Percentiles rank a stretch among this genome's conserved stretches.
phyloP scores from a whole-genome alignment of 2,329 filamentous ascomycete genomes.

The Grosmannia serpens region DNA sequence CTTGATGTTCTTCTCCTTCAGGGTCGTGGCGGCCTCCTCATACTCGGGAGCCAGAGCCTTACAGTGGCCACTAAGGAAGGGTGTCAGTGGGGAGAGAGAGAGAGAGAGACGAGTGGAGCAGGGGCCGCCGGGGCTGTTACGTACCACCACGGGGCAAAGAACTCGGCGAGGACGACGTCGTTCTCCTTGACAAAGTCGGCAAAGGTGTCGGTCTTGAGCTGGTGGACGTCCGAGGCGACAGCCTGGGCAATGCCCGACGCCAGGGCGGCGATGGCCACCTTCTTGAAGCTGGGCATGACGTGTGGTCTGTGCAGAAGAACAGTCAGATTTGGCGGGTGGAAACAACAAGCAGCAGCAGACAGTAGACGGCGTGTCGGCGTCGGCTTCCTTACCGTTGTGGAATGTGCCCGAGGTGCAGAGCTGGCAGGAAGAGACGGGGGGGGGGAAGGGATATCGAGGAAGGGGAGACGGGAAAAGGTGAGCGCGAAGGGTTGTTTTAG shows the following conservation, averaged over 20 bases:
- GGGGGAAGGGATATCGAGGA: background rate
- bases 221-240: conserved; percentile 66
- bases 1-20: conserved; percentile 81
- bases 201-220: conserved; percentile 80
- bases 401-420: no score
- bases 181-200: conserved; percentile 75
- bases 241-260: conserved; percentile 46
- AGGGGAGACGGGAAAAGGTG: background rate
- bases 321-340: no score
- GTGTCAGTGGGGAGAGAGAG: background rate
- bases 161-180: conserved; percentile 87
- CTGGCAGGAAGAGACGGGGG: no score
- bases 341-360: background rate
- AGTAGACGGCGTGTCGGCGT: no score
- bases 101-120: background rate
- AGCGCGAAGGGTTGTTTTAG: background rate
- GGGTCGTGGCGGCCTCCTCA: conserved; percentile 70
- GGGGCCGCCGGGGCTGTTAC: conserved; percentile 23
- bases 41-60: conserved; percentile 93
- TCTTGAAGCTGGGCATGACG: conserved; percentile 36
- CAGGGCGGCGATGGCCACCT: conserved; percentile 41
- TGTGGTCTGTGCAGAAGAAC: background rate
- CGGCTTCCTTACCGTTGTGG: no score
- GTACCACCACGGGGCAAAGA: conserved; percentile 35
- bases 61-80: conserved; percentile 73